Evolutionary conservation across 352 stramenopile species (phyloP).

Genomic region (Pythium sukuiense): DNA sequence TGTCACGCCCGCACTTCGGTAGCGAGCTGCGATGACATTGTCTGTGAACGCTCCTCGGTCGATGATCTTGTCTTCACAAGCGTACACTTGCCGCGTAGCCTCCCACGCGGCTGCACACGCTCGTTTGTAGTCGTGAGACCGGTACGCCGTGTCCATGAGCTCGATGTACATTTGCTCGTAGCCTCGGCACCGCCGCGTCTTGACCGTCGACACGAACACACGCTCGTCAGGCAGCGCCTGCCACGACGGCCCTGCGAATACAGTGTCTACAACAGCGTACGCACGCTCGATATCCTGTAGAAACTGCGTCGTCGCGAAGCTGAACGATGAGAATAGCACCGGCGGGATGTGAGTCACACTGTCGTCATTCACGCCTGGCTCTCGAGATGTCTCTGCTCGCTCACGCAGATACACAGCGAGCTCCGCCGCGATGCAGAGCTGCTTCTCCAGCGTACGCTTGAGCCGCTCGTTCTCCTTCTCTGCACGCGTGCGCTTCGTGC

Average conservation of each 20-base stretch:
- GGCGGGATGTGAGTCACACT: constrained; percentile 13
- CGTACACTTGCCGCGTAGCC: constrained; percentile 9
- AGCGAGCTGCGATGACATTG: constrained; percentile 13
- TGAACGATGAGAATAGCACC: constrained; percentile 22
- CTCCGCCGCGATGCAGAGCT: constrained; percentile 41
- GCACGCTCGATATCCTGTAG: constrained; percentile 30
- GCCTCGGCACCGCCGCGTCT: constrained; percentile 8
- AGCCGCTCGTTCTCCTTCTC: constrained; percentile 47
- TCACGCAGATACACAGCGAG: constrained; percentile 46
- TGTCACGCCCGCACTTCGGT: constrained; percentile 7
- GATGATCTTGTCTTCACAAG: not conserved
- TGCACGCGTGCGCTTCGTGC: constrained; percentile 30
- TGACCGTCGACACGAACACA: constrained; percentile 15
- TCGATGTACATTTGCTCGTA: constrained; percentile 23
- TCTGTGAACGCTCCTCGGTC: not conserved
- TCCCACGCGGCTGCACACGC: constrained; percentile 9
- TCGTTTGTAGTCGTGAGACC: constrained; percentile 5
- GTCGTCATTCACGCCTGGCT: not conserved
- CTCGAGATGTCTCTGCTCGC: too few species aligned
- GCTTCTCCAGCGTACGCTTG: constrained; percentile 38
- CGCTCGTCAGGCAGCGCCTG: constrained; percentile 18
- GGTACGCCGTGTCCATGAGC: constrained; percentile 18
- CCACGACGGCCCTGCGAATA: constrained; percentile 45
- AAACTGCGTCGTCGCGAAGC: constrained; percentile 4
- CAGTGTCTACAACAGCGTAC: constrained; percentile 34